Conservation (phyloP, 106 monocot genomes). For the Ottelia alismoides region DNA sequence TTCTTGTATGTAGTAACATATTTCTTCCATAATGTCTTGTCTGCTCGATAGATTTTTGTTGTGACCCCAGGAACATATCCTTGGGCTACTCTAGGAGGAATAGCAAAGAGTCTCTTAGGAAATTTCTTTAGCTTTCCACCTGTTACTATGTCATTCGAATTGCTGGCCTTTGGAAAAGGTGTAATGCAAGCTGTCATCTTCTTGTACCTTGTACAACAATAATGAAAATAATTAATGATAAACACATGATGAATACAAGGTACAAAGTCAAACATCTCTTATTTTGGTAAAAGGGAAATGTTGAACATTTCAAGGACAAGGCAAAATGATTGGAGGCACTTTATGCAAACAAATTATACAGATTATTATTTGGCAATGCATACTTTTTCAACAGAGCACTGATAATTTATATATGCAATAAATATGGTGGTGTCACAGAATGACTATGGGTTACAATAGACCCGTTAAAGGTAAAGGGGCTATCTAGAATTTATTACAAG, state of each 20-base stretch:
- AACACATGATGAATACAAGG: background rate
- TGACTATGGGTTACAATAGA: no score
- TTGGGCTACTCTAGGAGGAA: conserved; percentile 10
- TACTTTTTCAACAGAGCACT: no score
- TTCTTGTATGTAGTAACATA: conserved; percentile 2
- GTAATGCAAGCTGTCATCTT: background rate
- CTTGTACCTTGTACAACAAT: background rate
- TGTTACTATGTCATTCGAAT: background rate
- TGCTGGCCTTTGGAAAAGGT: background rate
- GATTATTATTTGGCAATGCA: no score
- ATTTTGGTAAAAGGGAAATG: background rate
- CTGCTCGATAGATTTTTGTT: conserved; percentile 1
- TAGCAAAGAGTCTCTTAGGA: conserved; percentile 9
- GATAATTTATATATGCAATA: no score
- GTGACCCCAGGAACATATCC: conserved; percentile 8
- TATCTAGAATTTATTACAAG: no score
- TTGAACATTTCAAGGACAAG: no score
- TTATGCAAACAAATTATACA: background rate
- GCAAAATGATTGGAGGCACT: no score
- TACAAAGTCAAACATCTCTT: background rate
- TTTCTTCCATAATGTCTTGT: conserved; percentile 15
- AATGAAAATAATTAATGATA: background rate
- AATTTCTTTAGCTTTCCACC: conserved; percentile 7
- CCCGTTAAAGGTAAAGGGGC: no score
- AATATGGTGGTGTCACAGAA: no score